Percentiles rank a stretch among this genome's conserved stretches.
Conservation (phyloP, 306 rosid genomes). For the Vigna angularis region DNA sequence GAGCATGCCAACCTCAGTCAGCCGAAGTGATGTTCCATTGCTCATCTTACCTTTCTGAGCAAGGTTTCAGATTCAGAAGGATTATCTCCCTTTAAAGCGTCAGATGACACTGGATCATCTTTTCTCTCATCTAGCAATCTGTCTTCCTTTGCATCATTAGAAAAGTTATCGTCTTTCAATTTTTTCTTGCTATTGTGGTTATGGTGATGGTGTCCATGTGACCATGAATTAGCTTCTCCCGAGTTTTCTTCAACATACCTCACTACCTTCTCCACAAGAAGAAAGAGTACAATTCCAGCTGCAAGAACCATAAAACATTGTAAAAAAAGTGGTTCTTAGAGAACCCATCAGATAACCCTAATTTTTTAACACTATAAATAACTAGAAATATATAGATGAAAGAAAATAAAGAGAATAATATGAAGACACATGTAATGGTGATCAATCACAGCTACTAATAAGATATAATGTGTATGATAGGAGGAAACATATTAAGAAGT, state of each 20-base stretch:
- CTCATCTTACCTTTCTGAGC: slow-evolving; percentile 72
- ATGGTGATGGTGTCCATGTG: slow-evolving; percentile 85
- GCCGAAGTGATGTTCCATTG: not conserved
- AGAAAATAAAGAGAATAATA: slow-evolving; percentile 9
- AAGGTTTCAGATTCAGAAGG: slow-evolving; percentile 50
- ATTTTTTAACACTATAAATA: slow-evolving; percentile 27
- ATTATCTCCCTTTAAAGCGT: slow-evolving; percentile 53
- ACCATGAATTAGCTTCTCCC: slow-evolving; percentile 67
- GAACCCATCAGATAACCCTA: slow-evolving; percentile 31
- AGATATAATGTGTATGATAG: too few species aligned
- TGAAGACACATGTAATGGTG: not conserved
- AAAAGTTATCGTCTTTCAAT: slow-evolving; percentile 61
- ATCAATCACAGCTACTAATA: not conserved
- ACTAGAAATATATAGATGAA: slow-evolving; percentile 18
- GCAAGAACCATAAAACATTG: slow-evolving; percentile 46
- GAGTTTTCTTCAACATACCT: slow-evolving; percentile 92
- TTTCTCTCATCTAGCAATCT: slow-evolving; percentile 48
- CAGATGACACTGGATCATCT: slow-evolving; percentile 44
- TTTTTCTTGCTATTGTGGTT: slow-evolving; percentile 66
- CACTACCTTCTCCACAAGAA: slow-evolving; percentile 90
- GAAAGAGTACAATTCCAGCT: slow-evolving; percentile 96
- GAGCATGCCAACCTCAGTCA: slow-evolving; percentile 25
- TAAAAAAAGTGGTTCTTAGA: slow-evolving; percentile 33
- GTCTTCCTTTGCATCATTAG: slow-evolving; percentile 45
- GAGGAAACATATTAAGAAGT: too few species aligned